Conservation (phyloP, 345 rosid genomes). For the Eucalyptus marginata region DNA sequence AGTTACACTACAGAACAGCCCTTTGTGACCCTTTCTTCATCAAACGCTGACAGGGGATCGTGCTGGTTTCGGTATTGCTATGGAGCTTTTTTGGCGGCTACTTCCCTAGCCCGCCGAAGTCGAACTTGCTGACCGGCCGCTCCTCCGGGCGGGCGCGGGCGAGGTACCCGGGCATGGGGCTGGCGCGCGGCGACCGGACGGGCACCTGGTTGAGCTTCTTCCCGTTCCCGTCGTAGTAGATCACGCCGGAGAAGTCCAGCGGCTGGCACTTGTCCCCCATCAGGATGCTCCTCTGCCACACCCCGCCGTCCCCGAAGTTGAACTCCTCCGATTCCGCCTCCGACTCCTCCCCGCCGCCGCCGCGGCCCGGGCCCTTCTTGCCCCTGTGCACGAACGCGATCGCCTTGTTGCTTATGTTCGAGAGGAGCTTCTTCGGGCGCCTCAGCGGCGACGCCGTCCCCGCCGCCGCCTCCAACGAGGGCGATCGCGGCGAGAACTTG, state of each 20-base stretch:
- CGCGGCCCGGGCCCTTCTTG: not conserved
- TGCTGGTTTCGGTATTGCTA: not conserved
- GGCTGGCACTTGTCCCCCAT: constrained; percentile 99
- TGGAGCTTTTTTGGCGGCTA: not conserved
- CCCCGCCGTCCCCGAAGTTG: constrained; percentile 66
- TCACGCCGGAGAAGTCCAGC: constrained; percentile 80
- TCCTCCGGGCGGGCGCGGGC: not conserved
- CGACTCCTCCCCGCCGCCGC: not conserved
- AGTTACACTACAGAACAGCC: not conserved
- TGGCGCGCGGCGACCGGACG: constrained; percentile 74
- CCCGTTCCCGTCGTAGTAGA: constrained; percentile 75
- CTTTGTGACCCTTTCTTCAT: not conserved
- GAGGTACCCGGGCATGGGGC: constrained; percentile 43
- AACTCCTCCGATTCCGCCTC: not conserved
- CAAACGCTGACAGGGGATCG: not conserved
- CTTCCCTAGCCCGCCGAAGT: not conserved
- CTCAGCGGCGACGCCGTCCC: not conserved
- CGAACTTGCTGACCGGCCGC: not conserved
- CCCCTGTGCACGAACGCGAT: constrained; percentile 33
- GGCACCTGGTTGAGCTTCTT: constrained; percentile 49
- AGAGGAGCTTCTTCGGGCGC: constrained; percentile 36
- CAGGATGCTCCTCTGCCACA: constrained; percentile 81
- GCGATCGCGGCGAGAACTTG: not conserved
- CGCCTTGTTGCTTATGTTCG: constrained; percentile 57
- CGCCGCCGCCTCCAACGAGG: not conserved